These are phyloP conservation scores for Onygenales sp. DNA, from an alignment of 2,329 filamentous ascomycete genomes.

Conservation along the genomic window DNA sequence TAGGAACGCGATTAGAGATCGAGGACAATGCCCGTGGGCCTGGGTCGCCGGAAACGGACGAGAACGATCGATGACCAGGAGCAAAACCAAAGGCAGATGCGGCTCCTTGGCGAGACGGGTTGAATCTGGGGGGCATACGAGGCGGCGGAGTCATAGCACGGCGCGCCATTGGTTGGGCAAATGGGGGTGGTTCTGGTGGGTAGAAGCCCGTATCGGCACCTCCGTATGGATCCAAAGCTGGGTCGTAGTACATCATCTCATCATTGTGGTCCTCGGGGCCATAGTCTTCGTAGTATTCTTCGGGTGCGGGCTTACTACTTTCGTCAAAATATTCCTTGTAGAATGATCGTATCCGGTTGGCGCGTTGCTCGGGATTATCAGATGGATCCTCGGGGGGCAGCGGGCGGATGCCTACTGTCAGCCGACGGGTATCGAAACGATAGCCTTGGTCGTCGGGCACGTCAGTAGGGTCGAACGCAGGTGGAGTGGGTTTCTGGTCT, in stretches of 20 bases:
- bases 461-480: conserved; percentile 16
- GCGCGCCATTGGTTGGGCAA: conserved; percentile 72
- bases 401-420: conserved; percentile 63
- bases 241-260: conserved; percentile 40
- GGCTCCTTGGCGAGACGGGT: conserved; percentile 22
- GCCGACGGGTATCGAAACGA: conserved; percentile 36
- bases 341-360: conserved; percentile 94
- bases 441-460: conserved; percentile 12
- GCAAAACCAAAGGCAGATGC: conserved; percentile 15
- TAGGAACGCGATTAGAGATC: conserved; percentile 42
- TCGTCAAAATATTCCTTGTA: conserved; percentile 99
- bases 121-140: conserved; percentile 51
- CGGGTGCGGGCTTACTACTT: conserved; percentile 44
- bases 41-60: conserved; percentile 17
- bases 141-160: conserved; percentile 95
- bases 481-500: conserved; percentile 8
- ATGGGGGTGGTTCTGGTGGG: conserved; percentile 44
- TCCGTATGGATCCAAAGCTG: conserved; percentile 10
- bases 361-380: conserved; percentile 87
- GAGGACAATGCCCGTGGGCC: conserved; percentile 57
- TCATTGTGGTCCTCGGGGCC: conserved; percentile 62
- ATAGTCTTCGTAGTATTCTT: conserved; percentile 70
- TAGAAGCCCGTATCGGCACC: conserved; percentile 19
- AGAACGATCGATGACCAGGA: conserved; percentile 12
- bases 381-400: conserved; percentile 77